Evolutionary conservation across 805 yeast species (phyloP).

Genomic region (Candida peoriensis): DNA sequence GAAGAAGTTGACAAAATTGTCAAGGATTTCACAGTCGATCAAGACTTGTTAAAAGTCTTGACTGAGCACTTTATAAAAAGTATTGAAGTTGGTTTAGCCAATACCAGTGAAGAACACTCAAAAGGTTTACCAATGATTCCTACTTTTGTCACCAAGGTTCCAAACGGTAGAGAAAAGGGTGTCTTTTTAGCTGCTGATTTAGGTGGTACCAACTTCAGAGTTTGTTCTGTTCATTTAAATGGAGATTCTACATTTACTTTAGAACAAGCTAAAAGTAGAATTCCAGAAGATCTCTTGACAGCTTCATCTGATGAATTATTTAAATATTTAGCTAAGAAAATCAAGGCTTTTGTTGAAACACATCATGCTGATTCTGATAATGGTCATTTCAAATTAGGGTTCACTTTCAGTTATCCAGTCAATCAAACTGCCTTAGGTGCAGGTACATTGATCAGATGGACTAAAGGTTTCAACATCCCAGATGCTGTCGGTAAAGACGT

Average conservation of each 20-base stretch:
- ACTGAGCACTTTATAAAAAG: conserved; percentile 51
- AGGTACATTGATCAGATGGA: conserved; percentile 90
- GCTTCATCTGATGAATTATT: conserved; percentile 68
- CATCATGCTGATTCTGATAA: conserved; percentile 43
- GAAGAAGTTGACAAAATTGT: conserved; percentile 14
- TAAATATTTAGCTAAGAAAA: conserved; percentile 66
- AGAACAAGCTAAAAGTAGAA: conserved; percentile 70
- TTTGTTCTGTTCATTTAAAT: conserved; percentile 74
- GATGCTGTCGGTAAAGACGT: conserved; percentile 94
- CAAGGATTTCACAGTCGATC: conserved; percentile 19
- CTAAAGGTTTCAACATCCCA: conserved; percentile 91
- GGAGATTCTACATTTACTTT: conserved; percentile 78
- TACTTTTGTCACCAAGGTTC: conserved; percentile 77
- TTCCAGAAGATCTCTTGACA: conserved; percentile 71
- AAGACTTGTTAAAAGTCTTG: conserved; percentile 16
- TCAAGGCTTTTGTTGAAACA: conserved; percentile 56
- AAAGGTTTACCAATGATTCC: conserved; percentile 87
- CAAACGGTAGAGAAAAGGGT: conserved; percentile 83
- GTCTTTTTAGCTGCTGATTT: conserved; percentile 84
- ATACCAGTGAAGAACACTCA: conserved; percentile 32
- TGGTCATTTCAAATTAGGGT: conserved; percentile 65
- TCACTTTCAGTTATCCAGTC: conserved; percentile 93
- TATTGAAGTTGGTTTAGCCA: conserved; percentile 53
- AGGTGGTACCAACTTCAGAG: conserved; percentile 96
- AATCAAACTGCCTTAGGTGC: conserved; percentile 73